Evolutionary conservation across 1,139 yeast genomes (phyloP).

Genomic region (Pichia kudriavzevii): DNA sequence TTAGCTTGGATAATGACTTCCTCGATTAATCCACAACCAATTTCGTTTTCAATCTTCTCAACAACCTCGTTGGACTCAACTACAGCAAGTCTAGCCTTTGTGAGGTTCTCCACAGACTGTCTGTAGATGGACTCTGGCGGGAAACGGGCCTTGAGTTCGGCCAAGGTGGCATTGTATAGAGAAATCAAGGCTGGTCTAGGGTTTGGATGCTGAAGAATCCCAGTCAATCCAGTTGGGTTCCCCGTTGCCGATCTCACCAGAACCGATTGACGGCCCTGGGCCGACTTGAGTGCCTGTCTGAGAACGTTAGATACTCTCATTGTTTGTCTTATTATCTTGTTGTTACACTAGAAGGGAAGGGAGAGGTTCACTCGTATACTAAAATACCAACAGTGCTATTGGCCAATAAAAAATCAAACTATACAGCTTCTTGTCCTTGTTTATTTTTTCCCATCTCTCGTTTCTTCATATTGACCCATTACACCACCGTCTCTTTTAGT

Average conservation of each 20-base stretch:
- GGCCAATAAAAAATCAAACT: no score
- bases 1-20: slow-evolving; percentile 78
- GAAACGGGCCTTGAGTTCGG: slow-evolving; percentile 48
- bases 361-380: no score
- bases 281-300: slow-evolving; percentile 36
- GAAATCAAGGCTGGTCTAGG: slow-evolving; percentile 76
- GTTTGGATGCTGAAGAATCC: slow-evolving; percentile 71
- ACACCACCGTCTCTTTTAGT: no score
- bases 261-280: slow-evolving; percentile 30
- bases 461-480: no score
- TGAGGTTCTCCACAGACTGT: slow-evolving; percentile 67
- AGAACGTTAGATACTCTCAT: slow-evolving; percentile 36
- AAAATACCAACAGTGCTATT: no score
- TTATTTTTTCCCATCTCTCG: no score
- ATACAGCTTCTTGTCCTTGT: no score
- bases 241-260: slow-evolving; percentile 63
- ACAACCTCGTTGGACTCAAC: slow-evolving; percentile 59
- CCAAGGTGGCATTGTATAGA: slow-evolving; percentile 63
- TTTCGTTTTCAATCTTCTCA: slow-evolving; percentile 62
- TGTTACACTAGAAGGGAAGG: no score
- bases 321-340: slow-evolving; percentile 3
- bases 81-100: slow-evolving; percentile 58
- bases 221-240: slow-evolving; percentile 74
- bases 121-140: slow-evolving; percentile 70
- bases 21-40: slow-evolving; percentile 81